These are phyloP conservation scores for Stylonectria norvegica DNA, from an alignment of 2,329 filamentous ascomycete genomes.

Conservation along the genomic window DNA sequence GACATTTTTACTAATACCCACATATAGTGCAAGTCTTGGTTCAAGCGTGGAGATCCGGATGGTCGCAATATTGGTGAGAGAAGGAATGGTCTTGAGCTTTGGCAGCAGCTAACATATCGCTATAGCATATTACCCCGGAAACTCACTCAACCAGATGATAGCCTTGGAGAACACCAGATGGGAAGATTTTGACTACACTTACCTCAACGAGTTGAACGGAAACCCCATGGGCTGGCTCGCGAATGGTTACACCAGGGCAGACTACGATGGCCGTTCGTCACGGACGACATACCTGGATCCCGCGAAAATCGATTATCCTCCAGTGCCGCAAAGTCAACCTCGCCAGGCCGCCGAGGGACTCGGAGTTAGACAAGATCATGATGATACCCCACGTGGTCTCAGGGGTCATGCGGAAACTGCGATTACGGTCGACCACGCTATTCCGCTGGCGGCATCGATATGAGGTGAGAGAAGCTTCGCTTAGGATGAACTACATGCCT, in stretches of 20 bases:
- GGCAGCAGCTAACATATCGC: background rate
- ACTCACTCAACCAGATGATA: background rate
- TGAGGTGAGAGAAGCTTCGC: too few species aligned
- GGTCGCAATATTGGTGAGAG: background rate
- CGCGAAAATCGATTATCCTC: background rate
- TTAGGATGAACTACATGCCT: too few species aligned
- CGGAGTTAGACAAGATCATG: too few species aligned
- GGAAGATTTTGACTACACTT: background rate
- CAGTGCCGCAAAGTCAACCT: background rate
- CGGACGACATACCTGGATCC: background rate
- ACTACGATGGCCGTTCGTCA: background rate
- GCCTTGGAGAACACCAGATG: background rate
- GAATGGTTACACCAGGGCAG: background rate
- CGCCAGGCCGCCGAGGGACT: too few species aligned
- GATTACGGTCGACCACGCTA: too few species aligned
- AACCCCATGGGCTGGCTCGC: background rate
- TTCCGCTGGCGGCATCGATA: too few species aligned
- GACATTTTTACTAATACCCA: background rate
- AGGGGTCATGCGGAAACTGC: too few species aligned
- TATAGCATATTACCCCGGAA: background rate
- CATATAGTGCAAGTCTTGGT: slow-evolving; percentile 1
- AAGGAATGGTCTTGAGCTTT: background rate
- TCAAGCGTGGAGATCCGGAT: slow-evolving; percentile 1
- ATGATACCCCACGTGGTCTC: too few species aligned
- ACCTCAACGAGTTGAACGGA: background rate